Base-by-base conservation (phyloP, 805 yeast species). In the Metschnikowia arizonensis region DNA sequence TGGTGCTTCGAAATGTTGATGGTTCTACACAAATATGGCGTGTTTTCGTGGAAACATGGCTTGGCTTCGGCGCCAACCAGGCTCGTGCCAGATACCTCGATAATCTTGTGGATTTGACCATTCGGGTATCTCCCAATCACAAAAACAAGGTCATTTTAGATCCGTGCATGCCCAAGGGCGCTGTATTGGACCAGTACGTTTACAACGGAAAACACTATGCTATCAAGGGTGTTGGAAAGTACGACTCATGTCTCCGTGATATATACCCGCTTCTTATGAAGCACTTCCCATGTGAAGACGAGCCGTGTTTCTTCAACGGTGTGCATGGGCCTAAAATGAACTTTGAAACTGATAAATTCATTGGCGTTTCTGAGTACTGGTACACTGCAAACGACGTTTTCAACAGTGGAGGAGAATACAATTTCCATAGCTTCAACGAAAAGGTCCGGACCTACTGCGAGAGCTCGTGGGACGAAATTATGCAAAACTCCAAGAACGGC, bases 291-390 rank as follows among this genome's bases (percentile, higher is more conserved):
- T 93, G 99, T 64, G 69, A 68, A 19, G 96, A 88, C 47, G 82
- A 80, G 30, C 98, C 97, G 1, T 93, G 99, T 64, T 67, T 91
- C 26, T 93, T 93, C 62, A 89, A 90, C 64, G 99, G 98, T 26
- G 88, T 88, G 12, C 97, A 91, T 67, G 96, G 89, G 0, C 99
- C 99, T 4, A 78, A 75, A 25, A 79, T 93, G 49, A 88, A 90
- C 65, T 88, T 88, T 59, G 74, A 76, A 11, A 74, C 74, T 40
- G 95, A 88, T 57, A 85, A 81, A 57, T 90, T 93, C 64, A 85
- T 93, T 24, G 99, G 99, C 0, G 83, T 91, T 18, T 87, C 96
- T 6, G 99, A 93, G 64, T 93, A 88, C 67, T 93, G 98, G 97
- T 91, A 93, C 61, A 88, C 97, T 0, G 90, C 97, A 3, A 86